Conservation (phyloP, 2,329 filamentous ascomycete genomes). For the Penicillium sp. region DNA sequence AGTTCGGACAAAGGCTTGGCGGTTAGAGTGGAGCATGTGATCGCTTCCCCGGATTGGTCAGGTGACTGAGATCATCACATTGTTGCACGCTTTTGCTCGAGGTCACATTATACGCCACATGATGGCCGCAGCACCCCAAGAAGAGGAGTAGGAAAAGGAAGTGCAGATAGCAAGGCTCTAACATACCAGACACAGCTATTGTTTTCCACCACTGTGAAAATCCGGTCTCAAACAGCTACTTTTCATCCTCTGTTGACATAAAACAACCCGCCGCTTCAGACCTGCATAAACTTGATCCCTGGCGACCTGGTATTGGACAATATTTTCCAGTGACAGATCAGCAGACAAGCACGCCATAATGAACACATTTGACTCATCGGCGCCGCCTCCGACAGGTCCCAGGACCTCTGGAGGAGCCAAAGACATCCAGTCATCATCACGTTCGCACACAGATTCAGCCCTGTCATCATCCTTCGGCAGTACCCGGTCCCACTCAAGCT, state of each 20-base stretch:
- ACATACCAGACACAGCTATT: constrained; percentile 16
- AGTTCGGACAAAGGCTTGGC: background rate
- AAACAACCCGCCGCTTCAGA: background rate
- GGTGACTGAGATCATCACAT: constrained; percentile 2
- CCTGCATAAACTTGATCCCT: constrained; percentile 12
- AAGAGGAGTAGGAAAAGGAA: background rate
- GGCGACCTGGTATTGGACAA: constrained; percentile 14
- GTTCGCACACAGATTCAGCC: constrained; percentile 22
- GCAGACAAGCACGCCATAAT: constrained; percentile 36
- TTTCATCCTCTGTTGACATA: background rate
- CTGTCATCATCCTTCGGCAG: constrained; percentile 23
- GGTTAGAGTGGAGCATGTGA: constrained; percentile 8
- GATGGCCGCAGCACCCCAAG: constrained; percentile 4
- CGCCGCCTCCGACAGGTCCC: constrained; percentile 18
- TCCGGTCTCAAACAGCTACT: background rate
- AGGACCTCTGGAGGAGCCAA: constrained; percentile 9
- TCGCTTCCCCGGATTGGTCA: constrained; percentile 8
- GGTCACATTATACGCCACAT: constrained; percentile 6
- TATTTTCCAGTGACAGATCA: constrained; percentile 5
- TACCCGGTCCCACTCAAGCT: constrained; percentile 24
- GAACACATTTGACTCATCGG: constrained; percentile 30
- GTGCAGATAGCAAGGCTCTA: background rate
- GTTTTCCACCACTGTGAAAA: background rate
- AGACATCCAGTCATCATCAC: constrained; percentile 19
- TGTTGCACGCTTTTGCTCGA: background rate